Conservation (phyloP, 2,329 filamentous ascomycete genomes). For the Endoconidiophora laricicola region DNA sequence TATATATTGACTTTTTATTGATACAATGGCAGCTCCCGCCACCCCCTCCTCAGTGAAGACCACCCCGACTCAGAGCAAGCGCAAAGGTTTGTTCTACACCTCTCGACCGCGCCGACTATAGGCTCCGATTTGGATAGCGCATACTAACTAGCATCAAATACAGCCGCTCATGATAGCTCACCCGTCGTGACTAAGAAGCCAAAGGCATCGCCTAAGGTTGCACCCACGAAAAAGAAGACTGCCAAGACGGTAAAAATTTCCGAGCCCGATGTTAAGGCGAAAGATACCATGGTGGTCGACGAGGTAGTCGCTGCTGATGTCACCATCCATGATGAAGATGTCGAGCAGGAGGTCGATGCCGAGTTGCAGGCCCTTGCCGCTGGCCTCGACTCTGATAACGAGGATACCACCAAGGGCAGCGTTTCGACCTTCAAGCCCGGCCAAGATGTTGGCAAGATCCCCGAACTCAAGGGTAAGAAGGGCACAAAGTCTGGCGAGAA, state of each 20-base stretch:
- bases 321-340: conserved; percentile 20
- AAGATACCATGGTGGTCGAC: conserved; percentile 16
- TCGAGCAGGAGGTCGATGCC: conserved; percentile 26
- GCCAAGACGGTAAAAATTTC: conserved; percentile 1
- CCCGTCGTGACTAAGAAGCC: conserved; percentile 29
- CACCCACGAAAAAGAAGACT: background rate
- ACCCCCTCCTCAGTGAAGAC: conserved; percentile 11
- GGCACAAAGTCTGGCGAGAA: conserved; percentile 22
- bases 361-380: conserved; percentile 28
- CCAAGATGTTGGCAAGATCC: conserved; percentile 34
- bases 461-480: conserved; percentile 29
- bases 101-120: background rate
- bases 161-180: conserved; percentile 29
- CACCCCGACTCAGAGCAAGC: conserved; percentile 16
- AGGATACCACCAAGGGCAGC: conserved; percentile 18
- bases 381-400: conserved; percentile 28
- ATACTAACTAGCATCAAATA: conserved; percentile 7
- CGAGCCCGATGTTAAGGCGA: background rate
- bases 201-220: conserved; percentile 24
- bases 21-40: conserved; percentile 3
- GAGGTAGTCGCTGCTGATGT: conserved; percentile 17
- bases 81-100: conserved; percentile 20
- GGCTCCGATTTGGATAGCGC: background rate
- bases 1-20: conserved; percentile 3
- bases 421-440: conserved; percentile 28